Conservation (phyloP, 768 basidiomycete species). For the Rubroboletus pulcherrimus region DNA sequence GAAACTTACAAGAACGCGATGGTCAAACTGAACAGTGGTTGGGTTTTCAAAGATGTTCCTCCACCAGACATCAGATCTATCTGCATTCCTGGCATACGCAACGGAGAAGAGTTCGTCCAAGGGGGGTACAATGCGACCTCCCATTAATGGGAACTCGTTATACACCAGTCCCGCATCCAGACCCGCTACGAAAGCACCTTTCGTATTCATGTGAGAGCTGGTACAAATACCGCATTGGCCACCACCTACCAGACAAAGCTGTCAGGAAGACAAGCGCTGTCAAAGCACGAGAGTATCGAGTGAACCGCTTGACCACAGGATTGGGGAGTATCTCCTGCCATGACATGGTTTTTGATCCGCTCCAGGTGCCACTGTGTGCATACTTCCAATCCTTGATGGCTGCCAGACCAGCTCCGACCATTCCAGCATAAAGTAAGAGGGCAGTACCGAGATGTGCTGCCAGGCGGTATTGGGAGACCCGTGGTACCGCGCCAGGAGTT, state of each 20-base stretch:
- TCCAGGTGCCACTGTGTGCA: slow-evolving; percentile 54
- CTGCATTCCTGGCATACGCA: slow-evolving; percentile 64
- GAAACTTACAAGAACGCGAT: slow-evolving; percentile 77
- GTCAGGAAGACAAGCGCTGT: slow-evolving; percentile 85
- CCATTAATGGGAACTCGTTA: slow-evolving; percentile 98
- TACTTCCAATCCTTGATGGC: slow-evolving; percentile 79
- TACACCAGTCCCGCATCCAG: slow-evolving; percentile 96
- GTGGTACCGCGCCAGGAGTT: slow-evolving; percentile 80
- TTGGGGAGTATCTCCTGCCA: slow-evolving; percentile 51
- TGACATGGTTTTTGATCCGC: slow-evolving; percentile 42
- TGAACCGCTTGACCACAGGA: slow-evolving; percentile 56
- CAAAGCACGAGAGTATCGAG: slow-evolving; percentile 53
- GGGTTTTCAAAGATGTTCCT: slow-evolving; percentile 97
- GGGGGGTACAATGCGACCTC: slow-evolving; percentile 80
- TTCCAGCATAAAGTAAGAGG: slow-evolving; percentile 87
- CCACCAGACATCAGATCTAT: slow-evolving; percentile 86
- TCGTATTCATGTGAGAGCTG: slow-evolving; percentile 1
- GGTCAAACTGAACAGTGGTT: slow-evolving; percentile 95
- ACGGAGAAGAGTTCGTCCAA: slow-evolving; percentile 74
- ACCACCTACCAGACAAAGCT: slow-evolving; percentile 75
- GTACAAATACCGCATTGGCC: neutral
- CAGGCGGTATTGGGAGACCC: slow-evolving; percentile 95
- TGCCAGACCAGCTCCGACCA: slow-evolving; percentile 77
- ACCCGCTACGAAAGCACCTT: slow-evolving; percentile 97
- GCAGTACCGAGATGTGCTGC: slow-evolving; percentile 94